A percentile compares a stretch with the other conserved stretches of the same genome.
Evolutionary conservation across 352 stramenopile species (phyloP).

Genomic region (Globisporangium barbulae): DNA sequence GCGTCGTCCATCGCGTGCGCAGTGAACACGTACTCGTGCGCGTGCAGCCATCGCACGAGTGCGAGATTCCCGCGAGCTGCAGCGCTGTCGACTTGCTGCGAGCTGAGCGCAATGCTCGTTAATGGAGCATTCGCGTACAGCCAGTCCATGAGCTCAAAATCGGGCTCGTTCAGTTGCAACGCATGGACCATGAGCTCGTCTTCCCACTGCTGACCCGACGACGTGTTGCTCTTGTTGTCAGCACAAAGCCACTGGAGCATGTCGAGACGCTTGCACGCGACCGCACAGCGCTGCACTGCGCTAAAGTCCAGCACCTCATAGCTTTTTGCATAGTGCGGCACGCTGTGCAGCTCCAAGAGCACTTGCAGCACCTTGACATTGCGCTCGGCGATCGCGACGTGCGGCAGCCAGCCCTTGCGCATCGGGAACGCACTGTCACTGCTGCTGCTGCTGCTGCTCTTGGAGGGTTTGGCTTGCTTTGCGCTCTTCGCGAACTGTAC

Average conservation of each 20-base stretch:
- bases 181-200: constrained; percentile 13
- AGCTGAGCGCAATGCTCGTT: constrained; percentile 7
- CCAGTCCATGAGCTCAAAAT: constrained; percentile 14
- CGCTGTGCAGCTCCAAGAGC: constrained; percentile 8
- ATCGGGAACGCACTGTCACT: constrained; percentile 1
- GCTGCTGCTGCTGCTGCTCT: not conserved
- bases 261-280: constrained; percentile 12
- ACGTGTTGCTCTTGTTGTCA: not conserved
- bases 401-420: constrained; percentile 11
- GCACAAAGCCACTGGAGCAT: constrained; percentile 10
- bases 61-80: constrained; percentile 3
- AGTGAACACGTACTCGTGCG: constrained; percentile 9
- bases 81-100: constrained; percentile 4
- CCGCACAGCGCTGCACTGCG: constrained; percentile 10
- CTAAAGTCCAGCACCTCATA: constrained; percentile 5
- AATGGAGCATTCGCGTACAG: constrained; percentile 4
- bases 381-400: constrained; percentile 13
- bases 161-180: not conserved
- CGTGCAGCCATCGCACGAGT: constrained; percentile 13
- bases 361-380: constrained; percentile 4
- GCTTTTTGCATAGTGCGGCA: constrained; percentile 1
- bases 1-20: constrained; percentile 10
- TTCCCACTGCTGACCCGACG: constrained; percentile 2
- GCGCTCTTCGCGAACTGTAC: not conserved
- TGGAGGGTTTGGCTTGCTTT: not conserved